Evolutionary conservation across 2,329 filamentous ascomycete genomes (phyloP), one percentile per base, ranked within the genome.

Genomic region (Cordyceps cateniannulata): DNA sequence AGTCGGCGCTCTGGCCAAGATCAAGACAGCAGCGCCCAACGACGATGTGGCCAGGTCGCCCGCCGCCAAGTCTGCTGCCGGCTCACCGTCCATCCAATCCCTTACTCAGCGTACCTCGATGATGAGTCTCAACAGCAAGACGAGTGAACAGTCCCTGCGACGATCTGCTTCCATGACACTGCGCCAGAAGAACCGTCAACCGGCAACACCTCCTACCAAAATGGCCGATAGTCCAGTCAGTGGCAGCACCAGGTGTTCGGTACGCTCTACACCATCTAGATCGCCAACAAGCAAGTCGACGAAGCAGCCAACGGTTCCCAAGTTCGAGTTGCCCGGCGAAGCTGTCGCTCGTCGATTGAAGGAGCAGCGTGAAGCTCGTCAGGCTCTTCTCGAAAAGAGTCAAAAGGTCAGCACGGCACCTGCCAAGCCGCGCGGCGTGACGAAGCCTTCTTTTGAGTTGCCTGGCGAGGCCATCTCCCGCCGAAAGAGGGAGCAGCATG

Each of bases 301-400:
- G 42, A 87, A 84, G 67, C 74, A 78, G 18, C 75, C 75, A 3
- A 87, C 84, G 1, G 71, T 79, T 9, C 71, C 85, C 2, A 79
- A 77, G 0, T 88, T 86, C 68, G 83, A 87, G 70, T 78, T 88
- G 14, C 83, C 85, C 0, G 85, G 85, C 10, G 85, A 88, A 49
- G 82, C 82, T 42, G 77, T 86, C 10, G 80, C 84, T 45, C 79
- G 80, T 16, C 78, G 80, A 16, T 69, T 86, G 61, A 85, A 80
- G 68, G 82, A 85, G 68, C 79, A 85, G 66, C 80, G 81, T 14
- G 83, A 86, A 62, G 81, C 82, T 49, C 82, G 85, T 29, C 70
- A 74, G 60, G 71, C 75, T 38, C 71, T 70, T 56, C 69, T 75
- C 54, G 70, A 71, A 45, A 71, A 72, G 29, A 66, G 72, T 62